Conservation (phyloP, 805 yeast species). For the Maudiozyma bulderi region DNA sequence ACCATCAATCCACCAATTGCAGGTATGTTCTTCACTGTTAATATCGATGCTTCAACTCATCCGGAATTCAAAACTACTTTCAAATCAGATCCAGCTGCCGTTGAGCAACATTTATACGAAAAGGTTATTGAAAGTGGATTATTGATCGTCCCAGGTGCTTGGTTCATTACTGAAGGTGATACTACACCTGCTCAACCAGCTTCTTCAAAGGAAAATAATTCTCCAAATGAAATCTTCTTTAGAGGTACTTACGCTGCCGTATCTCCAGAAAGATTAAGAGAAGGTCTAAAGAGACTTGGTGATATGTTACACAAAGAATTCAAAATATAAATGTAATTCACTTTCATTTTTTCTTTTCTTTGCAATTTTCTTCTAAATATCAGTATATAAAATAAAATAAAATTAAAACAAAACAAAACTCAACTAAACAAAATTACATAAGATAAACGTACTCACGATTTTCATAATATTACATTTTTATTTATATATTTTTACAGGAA, state of each 20-base stretch:
- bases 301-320: slow-evolving; percentile 51
- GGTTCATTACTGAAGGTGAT: slow-evolving; percentile 57
- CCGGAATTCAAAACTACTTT: slow-evolving; percentile 57
- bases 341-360: not conserved
- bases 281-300: slow-evolving; percentile 62
- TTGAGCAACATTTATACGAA: slow-evolving; percentile 57
- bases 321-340: not conserved
- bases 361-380: not conserved
- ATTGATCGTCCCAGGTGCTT: slow-evolving; percentile 73
- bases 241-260: slow-evolving; percentile 89
- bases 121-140: slow-evolving; percentile 50
- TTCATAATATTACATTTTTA: not conserved
- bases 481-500: not conserved
- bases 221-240: slow-evolving; percentile 49
- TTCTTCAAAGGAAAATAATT: slow-evolving; percentile 33
- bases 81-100: slow-evolving; percentile 48
- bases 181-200: slow-evolving; percentile 49
- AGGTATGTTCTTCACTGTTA: slow-evolving; percentile 78
- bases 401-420: too few relatives aligned
- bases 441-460: not conserved
- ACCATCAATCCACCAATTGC: slow-evolving; percentile 57
- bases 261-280: slow-evolving; percentile 49
- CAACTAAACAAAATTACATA: too few relatives aligned
- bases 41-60: slow-evolving; percentile 68
- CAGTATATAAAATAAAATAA: too few relatives aligned